Evolutionary conservation across 257 asterid species (phyloP), one percentile per base, ranked within the genome.

Genomic region (Fraxinus pennsylvanica): DNA sequence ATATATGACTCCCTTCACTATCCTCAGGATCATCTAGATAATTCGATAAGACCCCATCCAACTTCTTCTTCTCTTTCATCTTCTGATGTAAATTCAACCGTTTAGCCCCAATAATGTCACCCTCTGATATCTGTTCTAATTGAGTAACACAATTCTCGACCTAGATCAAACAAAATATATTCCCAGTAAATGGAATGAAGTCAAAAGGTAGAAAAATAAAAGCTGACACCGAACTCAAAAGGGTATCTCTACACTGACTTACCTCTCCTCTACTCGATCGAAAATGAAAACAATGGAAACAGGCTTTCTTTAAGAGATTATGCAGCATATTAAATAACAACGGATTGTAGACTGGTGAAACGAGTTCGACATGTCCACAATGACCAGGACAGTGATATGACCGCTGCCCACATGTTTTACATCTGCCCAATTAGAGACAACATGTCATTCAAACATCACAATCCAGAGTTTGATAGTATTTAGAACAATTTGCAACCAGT

Each of bases 331-430:
- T 74, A 76, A 95, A 89, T 10, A 90, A 82, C 92, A 95, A 73
- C 0, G 99, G 99, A 71, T 95, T 95, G 83, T 88, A 95, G 72
- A 79, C 91, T 1, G 96, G 88, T 0, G 87, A 89, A 79, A 90
- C 96, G 50, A 95, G 97, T 67, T 91, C 96, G 33, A 95, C 92
- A 67, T 93, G 93, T 54, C 99, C 99, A 85, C 94, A 95, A 80
- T 95, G 98, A 76, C 99, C 99, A 13, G 83, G 47, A 80, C 98
- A 95, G 61, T 72, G 72, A 74, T 17, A 76, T 22, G 86, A 54
- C 30, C 90, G 79, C 85, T 80, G 93, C 80, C 96, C 96, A 84
- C 99, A 95, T 21, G 94, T 74, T 82, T 87, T 86, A 84, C 99
- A 95, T 9, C 99, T 95, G 91, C 94, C 83, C 32, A 68, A 66